phyloP scores from a whole-genome alignment of 192 early-diverging fungal species.

The Phycomyces nitens region DNA sequence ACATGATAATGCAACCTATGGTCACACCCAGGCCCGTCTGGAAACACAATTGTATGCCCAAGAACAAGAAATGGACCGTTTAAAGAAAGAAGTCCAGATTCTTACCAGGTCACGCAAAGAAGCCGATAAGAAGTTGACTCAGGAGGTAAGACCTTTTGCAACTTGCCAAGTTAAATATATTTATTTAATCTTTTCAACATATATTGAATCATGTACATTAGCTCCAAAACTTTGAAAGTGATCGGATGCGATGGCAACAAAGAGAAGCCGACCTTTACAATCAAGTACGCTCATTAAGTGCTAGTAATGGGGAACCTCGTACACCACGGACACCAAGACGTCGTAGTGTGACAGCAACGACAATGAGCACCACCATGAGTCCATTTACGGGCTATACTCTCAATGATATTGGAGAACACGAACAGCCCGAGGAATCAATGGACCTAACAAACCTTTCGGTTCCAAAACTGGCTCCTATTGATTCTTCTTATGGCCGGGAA shows the following conservation, averaged over 20 bases:
- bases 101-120: constrained; percentile 40
- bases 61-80: constrained; percentile 35
- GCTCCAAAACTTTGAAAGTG: constrained; percentile 38
- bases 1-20: constrained; percentile 29
- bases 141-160: constrained; percentile 22
- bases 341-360: constrained; percentile 26
- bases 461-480: constrained; percentile 13
- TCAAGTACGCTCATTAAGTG: constrained; percentile 30
- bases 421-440: neutral
- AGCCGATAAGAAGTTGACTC: constrained; percentile 36
- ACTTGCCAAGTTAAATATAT: too few relatives aligned
- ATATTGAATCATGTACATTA: constrained; percentile 15
- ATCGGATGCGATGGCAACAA: constrained; percentile 43
- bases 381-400: constrained; percentile 1
- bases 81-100: constrained; percentile 39
- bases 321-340: constrained; percentile 40
- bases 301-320: constrained; percentile 31
- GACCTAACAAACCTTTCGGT: neutral
- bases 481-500: constrained; percentile 27
- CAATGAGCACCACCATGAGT: constrained; percentile 3
- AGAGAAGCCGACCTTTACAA: constrained; percentile 44
- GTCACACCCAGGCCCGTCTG: constrained; percentile 35
- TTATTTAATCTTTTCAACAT: too few relatives aligned
- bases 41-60: constrained; percentile 51
- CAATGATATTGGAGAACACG: constrained; percentile 4